Evolutionary conservation across 2,329 filamentous ascomycete genomes (phyloP).

Genomic region (Endocalyx cinctus): DNA sequence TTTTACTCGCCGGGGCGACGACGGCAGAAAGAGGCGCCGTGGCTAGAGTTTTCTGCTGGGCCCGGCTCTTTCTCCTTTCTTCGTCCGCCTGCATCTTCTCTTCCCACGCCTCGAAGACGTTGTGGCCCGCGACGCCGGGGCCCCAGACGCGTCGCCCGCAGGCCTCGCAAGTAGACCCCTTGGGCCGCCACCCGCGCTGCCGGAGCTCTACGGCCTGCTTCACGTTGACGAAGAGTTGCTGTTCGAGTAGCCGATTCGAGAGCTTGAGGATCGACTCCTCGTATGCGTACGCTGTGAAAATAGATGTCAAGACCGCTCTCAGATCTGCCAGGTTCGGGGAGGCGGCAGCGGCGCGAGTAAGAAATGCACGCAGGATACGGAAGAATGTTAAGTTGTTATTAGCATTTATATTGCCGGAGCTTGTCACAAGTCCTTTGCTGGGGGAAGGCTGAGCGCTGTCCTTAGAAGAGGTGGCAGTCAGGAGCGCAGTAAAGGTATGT

Average conservation of each 20-base stretch:
- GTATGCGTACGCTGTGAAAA: slow-evolving; percentile 94
- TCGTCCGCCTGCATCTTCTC: slow-evolving; percentile 40
- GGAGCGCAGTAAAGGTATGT: slow-evolving; percentile 81
- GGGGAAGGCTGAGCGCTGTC: slow-evolving; percentile 19
- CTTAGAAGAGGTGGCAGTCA: slow-evolving; percentile 65
- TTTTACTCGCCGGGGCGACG: slow-evolving; percentile 11
- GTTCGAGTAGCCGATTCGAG: slow-evolving; percentile 80
- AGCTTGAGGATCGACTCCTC: slow-evolving; percentile 85
- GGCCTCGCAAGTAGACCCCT: slow-evolving; percentile 80
- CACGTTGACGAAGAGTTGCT: slow-evolving; percentile 83
- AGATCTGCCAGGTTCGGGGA: slow-evolving; percentile 86
- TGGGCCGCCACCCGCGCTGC: slow-evolving; percentile 83
- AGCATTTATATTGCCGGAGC: slow-evolving; percentile 18
- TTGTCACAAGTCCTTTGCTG: slow-evolving; percentile 29
- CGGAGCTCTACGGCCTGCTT: slow-evolving; percentile 68
- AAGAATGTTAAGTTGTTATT: slow-evolving; percentile 72
- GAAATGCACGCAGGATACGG: slow-evolving; percentile 81
- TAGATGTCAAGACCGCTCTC: slow-evolving; percentile 76
- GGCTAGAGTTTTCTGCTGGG: slow-evolving; percentile 12
- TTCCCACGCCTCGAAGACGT: slow-evolving; percentile 81
- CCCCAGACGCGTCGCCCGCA: slow-evolving; percentile 86
- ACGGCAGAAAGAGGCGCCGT: slow-evolving; percentile 18
- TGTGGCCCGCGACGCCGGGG: slow-evolving; percentile 70
- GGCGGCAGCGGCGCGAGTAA: slow-evolving; percentile 72
- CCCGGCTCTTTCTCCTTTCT: slow-evolving; percentile 40